These are phyloP conservation scores for Cladophialophora immunda DNA, from an alignment of 2,329 filamentous ascomycete species.

Conservation along the genomic window DNA sequence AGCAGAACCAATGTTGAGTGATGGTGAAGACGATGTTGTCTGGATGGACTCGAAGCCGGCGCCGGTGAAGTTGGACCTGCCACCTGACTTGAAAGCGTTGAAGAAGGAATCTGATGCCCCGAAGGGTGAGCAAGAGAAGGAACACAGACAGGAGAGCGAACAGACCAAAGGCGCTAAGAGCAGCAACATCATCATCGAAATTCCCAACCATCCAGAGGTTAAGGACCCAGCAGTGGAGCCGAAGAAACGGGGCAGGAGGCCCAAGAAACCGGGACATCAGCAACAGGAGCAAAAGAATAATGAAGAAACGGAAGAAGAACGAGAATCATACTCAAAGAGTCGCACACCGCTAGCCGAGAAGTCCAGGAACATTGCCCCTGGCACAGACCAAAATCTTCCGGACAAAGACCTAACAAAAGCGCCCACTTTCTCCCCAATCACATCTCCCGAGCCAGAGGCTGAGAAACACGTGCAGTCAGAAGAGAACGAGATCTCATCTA, in stretches of 20 bases:
- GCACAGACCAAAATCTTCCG: background rate
- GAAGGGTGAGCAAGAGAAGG: constrained; percentile 17
- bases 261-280: constrained; percentile 33
- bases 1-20: constrained; percentile 36
- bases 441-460: constrained; percentile 25
- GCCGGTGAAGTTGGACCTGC: constrained; percentile 38
- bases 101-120: constrained; percentile 33
- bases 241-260: constrained; percentile 41
- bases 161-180: constrained; percentile 9
- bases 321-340: background rate
- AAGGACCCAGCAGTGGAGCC: constrained; percentile 28
- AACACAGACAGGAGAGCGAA: constrained; percentile 3
- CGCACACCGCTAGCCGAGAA: constrained; percentile 32
- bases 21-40: constrained; percentile 41
- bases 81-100: constrained; percentile 36
- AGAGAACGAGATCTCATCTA: background rate
- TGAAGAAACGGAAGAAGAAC: constrained; percentile 20
- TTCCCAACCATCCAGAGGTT: constrained; percentile 26
- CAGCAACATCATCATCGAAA: constrained; percentile 35
- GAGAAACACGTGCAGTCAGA: background rate
- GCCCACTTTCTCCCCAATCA: constrained; percentile 30
- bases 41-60: constrained; percentile 40
- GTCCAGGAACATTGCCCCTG: constrained; percentile 22
- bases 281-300: constrained; percentile 11
- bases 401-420: constrained; percentile 11